Evolutionary conservation across 2,329 filamentous ascomycete genomes (phyloP).

Genomic region (Penicillium sp.): DNA sequence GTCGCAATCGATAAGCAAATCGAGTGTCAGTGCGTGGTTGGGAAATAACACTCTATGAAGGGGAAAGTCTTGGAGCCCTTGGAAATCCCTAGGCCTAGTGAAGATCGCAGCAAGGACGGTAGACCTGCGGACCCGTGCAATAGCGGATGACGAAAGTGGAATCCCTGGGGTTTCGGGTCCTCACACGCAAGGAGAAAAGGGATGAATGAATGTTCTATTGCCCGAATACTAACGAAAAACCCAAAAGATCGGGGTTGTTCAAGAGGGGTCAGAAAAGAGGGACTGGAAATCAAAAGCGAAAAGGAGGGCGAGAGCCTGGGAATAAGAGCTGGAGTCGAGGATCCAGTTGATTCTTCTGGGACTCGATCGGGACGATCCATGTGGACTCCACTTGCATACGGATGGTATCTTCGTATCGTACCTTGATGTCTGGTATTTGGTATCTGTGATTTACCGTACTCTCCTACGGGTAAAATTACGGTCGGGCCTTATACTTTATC

Average conservation of each 20-base stretch:
- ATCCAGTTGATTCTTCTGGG: conserved; percentile 23
- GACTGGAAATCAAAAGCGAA: conserved; percentile 8
- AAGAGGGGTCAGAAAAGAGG: conserved; percentile 3
- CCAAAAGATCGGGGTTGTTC: not conserved
- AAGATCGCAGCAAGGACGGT: conserved; percentile 25
- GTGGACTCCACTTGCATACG: conserved; percentile 10
- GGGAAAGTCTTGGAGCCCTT: not conserved
- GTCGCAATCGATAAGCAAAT: conserved; percentile 12
- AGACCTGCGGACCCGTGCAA: conserved; percentile 11
- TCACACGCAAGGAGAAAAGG: conserved; percentile 26
- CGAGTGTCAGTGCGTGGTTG: conserved; percentile 14
- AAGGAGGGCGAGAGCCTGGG: conserved; percentile 7
- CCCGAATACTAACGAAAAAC: conserved; percentile 20
- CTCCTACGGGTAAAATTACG: not conserved
- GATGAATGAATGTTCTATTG: conserved; percentile 23
- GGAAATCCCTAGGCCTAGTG: conserved; percentile 9
- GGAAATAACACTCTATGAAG: conserved; percentile 4
- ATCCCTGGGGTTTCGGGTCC: conserved; percentile 8
- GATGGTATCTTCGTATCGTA: not conserved
- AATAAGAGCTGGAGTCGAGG: conserved; percentile 20
- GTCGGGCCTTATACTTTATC: conserved; percentile 4
- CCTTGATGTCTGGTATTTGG: not conserved
- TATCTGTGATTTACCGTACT: not conserved
- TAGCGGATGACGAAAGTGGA: conserved; percentile 15
- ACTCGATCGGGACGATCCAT: conserved; percentile 29